Conservation (phyloP, 2,329 filamentous ascomycete species). For the Xylaria sp. region DNA sequence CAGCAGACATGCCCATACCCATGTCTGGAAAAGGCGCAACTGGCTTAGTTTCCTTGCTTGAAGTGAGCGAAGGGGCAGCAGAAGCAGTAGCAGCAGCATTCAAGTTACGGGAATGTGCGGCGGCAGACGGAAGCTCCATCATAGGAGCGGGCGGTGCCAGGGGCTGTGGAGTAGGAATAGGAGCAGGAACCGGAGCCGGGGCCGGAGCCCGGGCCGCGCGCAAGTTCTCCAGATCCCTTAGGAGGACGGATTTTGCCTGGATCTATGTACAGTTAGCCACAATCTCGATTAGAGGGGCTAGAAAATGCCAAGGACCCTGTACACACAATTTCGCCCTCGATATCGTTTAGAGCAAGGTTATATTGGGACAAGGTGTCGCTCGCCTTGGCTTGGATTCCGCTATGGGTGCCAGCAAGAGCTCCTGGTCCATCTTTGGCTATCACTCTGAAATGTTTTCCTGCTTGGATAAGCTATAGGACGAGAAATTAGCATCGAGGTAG, state of each 20-base stretch:
- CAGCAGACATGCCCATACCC: conserved; percentile 58
- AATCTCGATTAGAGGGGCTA: background rate
- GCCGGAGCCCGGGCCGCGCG: conserved; percentile 48
- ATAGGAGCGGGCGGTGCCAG: conserved; percentile 47
- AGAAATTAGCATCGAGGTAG: conserved; percentile 18
- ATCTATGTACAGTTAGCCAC: conserved; percentile 50
- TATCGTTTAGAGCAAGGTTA: conserved; percentile 65
- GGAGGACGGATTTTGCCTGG: conserved; percentile 65
- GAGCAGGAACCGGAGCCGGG: conserved; percentile 32
- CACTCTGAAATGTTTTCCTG: conserved; percentile 66
- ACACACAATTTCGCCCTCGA: conserved; percentile 67
- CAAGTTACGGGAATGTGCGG: conserved; percentile 50
- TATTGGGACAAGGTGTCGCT: conserved; percentile 60
- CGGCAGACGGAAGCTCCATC: conserved; percentile 52
- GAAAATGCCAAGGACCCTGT: background rate
- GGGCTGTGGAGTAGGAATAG: conserved; percentile 39
- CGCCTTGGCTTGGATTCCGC: conserved; percentile 56
- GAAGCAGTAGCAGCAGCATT: conserved; percentile 35
- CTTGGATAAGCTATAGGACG: conserved; percentile 65
- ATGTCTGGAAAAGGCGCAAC: conserved; percentile 68
- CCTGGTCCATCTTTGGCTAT: conserved; percentile 59
- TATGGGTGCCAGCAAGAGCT: conserved; percentile 49
- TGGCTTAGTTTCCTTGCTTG: conserved; percentile 55
- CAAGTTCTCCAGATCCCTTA: conserved; percentile 63
- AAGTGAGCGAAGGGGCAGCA: conserved; percentile 43